Evolutionary conservation across 2,329 filamentous ascomycete species (phyloP).

Genomic region (Orbilia ellipsospora): DNA sequence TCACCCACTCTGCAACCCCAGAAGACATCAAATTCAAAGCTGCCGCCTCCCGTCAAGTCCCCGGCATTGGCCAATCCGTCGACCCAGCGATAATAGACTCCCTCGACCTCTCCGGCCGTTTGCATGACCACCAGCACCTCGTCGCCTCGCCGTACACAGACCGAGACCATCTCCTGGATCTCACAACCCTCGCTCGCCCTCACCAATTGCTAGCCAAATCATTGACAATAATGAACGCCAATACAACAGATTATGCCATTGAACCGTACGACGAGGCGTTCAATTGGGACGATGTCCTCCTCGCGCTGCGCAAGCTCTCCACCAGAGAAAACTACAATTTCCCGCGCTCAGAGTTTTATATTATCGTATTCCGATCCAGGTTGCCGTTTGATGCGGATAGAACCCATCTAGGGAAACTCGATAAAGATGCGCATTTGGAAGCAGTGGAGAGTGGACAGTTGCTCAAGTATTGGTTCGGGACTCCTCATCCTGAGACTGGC

Average conservation of each 20-base stretch:
- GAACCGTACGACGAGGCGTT: constrained; percentile 78
- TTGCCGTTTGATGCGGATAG: constrained; percentile 76
- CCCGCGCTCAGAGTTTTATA: constrained; percentile 71
- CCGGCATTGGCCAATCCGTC: constrained; percentile 33
- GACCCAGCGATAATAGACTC: constrained; percentile 44
- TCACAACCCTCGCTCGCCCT: constrained; percentile 73
- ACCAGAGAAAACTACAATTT: constrained; percentile 63
- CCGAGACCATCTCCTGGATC: constrained; percentile 76
- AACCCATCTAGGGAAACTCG: constrained; percentile 75
- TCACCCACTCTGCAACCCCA: constrained; percentile 12
- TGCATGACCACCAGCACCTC: constrained; percentile 21
- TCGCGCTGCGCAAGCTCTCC: constrained; percentile 68
- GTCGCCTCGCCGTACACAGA: constrained; percentile 78
- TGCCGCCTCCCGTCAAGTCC: constrained; percentile 32
- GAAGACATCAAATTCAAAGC: constrained; percentile 36
- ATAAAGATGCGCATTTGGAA: constrained; percentile 82
- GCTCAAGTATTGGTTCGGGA: constrained; percentile 94
- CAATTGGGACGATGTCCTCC: constrained; percentile 77
- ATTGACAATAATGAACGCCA: constrained; percentile 72
- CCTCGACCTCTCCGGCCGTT: constrained; percentile 29
- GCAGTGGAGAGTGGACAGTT: constrained; percentile 82
- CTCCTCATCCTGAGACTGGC: constrained; percentile 72
- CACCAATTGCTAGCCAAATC: constrained; percentile 78
- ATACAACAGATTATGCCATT: constrained; percentile 78
- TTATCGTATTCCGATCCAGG: constrained; percentile 83